Percentiles rank a stretch among this genome's conserved stretches.
Conservation (phyloP, 352 stramenopile species). For the Ophiocytium majus region DNA sequence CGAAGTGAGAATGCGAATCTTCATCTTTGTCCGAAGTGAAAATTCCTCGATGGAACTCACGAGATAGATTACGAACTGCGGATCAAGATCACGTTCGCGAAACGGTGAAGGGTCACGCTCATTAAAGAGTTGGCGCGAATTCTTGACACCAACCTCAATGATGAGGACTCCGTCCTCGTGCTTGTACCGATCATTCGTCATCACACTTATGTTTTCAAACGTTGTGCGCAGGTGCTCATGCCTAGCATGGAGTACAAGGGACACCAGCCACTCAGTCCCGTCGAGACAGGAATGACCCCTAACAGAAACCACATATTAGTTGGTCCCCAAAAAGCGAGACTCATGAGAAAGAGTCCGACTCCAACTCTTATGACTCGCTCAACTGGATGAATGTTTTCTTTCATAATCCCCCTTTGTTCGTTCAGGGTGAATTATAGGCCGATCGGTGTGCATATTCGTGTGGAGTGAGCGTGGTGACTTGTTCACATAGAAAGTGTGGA, state of each 20-base stretch:
- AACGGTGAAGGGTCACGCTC: not conserved
- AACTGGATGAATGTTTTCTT: constrained; percentile 14
- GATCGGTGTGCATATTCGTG: too few species aligned
- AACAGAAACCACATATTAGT: not conserved
- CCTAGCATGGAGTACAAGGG: not conserved
- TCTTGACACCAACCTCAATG: not conserved
- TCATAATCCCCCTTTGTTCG: too few species aligned
- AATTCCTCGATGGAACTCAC: not conserved
- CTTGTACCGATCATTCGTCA: too few species aligned
- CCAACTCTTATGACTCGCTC: not conserved
- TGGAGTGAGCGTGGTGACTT: too few species aligned
- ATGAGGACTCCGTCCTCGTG: too few species aligned
- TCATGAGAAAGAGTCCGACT: not conserved
- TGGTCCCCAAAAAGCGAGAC: not conserved
- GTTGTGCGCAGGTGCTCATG: not conserved
- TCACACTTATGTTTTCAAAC: too few species aligned
- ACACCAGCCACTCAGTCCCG: not conserved
- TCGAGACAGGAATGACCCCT: not conserved
- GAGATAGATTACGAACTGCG: not conserved
- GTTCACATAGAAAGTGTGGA: too few species aligned
- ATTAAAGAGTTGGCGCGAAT: not conserved
- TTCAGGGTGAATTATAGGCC: too few species aligned
- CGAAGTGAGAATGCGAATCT: not conserved
- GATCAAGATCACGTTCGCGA: not conserved
- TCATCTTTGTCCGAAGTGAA: not conserved